These are phyloP conservation scores for Phytopythium litorale DNA, from an alignment of 352 stramenopile species.

Conservation along the genomic window DNA sequence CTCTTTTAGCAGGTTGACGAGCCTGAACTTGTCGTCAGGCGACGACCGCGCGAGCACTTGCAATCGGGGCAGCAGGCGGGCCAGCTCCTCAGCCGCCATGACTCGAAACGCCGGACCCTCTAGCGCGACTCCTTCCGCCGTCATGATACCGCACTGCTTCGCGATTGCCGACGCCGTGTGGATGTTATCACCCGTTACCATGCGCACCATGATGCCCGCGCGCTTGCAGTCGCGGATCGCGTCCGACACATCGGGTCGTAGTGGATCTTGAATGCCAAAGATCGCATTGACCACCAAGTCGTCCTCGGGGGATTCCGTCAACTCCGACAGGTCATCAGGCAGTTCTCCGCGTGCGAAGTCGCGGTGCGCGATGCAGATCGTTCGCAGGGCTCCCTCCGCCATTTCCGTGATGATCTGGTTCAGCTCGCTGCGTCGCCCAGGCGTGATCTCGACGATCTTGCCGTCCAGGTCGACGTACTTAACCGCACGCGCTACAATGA, in stretches of 20 bases:
- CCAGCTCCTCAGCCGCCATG: slow-evolving; percentile 59
- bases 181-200: slow-evolving; percentile 99
- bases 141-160: slow-evolving; percentile 95
- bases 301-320: slow-evolving; percentile 60
- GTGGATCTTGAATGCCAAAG: slow-evolving; percentile 96
- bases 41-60: slow-evolving; percentile 93
- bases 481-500: slow-evolving; percentile 53
- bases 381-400: slow-evolving; percentile 80
- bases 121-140: slow-evolving; percentile 83
- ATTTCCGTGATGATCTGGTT: slow-evolving; percentile 70
- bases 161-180: slow-evolving; percentile 97
- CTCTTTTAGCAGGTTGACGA: slow-evolving; percentile 88
- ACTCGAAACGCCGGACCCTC: slow-evolving; percentile 92
- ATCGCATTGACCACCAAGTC: slow-evolving; percentile 86
- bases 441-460: slow-evolving; percentile 42
- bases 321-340: slow-evolving; percentile 51
- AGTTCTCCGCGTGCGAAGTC: slow-evolving; percentile 59
- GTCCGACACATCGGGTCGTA: slow-evolving; percentile 92
- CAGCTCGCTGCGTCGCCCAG: slow-evolving; percentile 63
- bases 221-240: slow-evolving; percentile 93
- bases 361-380: slow-evolving; percentile 83
- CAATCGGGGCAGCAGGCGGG: slow-evolving; percentile 57
- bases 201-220: slow-evolving; percentile 98
- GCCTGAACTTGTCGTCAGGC: slow-evolving; percentile 96
- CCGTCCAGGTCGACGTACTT: slow-evolving; percentile 68